phyloP scores from a whole-genome alignment of 495 filamentous ascomycete species.

The Parathielavia hyrcaniae region DNA sequence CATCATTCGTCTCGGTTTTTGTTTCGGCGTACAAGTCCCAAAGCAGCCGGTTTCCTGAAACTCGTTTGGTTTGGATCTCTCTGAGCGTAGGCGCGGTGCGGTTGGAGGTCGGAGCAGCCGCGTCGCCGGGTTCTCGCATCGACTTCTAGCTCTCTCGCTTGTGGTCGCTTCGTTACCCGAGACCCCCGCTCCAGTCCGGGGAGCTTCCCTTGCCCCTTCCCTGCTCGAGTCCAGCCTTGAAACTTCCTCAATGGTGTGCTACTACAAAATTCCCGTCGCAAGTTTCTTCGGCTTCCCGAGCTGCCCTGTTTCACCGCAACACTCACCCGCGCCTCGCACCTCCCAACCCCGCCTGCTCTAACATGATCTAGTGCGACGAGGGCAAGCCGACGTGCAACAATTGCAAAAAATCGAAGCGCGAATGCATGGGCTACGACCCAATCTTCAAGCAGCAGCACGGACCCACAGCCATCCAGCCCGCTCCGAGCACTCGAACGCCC shows the following conservation, averaged over 20 bases:
- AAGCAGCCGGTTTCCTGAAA: not conserved
- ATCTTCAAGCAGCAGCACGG: conserved; percentile 88
- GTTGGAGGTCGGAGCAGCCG: conserved; percentile 10
- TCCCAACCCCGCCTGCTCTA: conserved; percentile 4
- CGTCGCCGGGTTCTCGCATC: not conserved
- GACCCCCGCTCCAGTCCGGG: not conserved
- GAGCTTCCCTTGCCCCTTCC: too few species aligned
- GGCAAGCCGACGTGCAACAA: conserved; percentile 90
- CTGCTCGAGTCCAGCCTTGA: too few species aligned
- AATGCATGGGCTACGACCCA: conserved; percentile 95
- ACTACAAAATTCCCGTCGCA: not conserved
- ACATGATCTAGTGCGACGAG: conserved; percentile 79
- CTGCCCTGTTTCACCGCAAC: not conserved
- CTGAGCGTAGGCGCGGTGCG: not conserved
- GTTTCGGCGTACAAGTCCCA: not conserved
- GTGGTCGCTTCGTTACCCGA: conserved; percentile 23
- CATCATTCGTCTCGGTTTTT: not conserved
- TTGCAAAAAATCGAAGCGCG: conserved; percentile 95
- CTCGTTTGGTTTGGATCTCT: not conserved
- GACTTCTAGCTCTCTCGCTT: conserved; percentile 25
- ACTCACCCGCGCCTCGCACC: conserved; percentile 1
- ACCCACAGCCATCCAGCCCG: conserved; percentile 72
- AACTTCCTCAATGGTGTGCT: too few species aligned
- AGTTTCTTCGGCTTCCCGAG: not conserved
- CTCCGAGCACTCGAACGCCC: conserved; percentile 28